phyloP scores from a whole-genome alignment of 192 early-diverging fungal genomes.

The Dispira simplex region DNA sequence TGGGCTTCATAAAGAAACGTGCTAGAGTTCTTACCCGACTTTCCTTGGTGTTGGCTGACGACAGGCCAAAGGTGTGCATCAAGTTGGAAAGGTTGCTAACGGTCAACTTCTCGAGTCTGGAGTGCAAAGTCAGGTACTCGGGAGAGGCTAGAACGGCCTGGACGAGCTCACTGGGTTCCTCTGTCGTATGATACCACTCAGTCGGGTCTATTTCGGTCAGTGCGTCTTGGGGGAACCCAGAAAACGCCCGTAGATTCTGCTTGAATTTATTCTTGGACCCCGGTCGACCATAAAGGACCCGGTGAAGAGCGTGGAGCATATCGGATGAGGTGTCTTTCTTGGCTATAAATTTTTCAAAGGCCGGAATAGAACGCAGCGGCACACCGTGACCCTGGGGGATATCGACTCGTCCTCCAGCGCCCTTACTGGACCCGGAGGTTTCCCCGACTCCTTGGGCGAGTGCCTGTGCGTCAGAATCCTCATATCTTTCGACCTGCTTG shows the following conservation, averaged over 20 bases:
- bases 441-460: background rate
- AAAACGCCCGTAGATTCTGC: background rate
- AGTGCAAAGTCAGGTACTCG: background rate
- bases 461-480: background rate
- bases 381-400: constrained; percentile 1
- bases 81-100: background rate
- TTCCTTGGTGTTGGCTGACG: background rate
- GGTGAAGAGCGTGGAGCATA: background rate
- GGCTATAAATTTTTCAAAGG: background rate
- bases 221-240: background rate
- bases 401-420: background rate
- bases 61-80: background rate
- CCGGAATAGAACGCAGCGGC: background rate
- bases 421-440: background rate
- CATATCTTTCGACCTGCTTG: background rate
- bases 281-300: background rate
- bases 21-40: background rate
- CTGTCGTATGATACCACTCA: background rate
- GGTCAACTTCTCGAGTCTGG: background rate
- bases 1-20: constrained; percentile 3
- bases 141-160: background rate
- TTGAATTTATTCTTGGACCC: background rate
- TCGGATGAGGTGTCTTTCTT: background rate
- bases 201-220: background rate
- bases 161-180: background rate